Evolutionary conservation across 148 eudicot genomes (phyloP), one percentile per base, ranked within the genome.

Genomic region (Nepenthes mirabilis): DNA sequence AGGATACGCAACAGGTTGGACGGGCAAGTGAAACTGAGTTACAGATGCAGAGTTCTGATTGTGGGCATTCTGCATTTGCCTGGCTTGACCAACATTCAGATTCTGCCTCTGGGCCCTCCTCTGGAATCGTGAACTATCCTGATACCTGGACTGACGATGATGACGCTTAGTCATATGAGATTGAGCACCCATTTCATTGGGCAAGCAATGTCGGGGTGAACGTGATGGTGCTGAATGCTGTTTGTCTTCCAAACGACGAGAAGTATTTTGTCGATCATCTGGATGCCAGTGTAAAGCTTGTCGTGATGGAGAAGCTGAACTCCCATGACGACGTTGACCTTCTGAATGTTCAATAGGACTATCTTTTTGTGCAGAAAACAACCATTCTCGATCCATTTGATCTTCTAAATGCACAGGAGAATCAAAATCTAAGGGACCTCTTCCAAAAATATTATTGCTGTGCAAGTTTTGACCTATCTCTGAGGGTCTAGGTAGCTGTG

Each of bases 231-330:
- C 68, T 57, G 62, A 65, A 40, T 75, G 71, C 13, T 54, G 53
- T 13, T 45, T 36, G 36, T 72, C 74, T 11, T 63, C 70, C 50
- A 67, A 70, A 47, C 72, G 57, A 60, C 68, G 59, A 51, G 54
- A 72, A 57, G 68, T 54, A 63, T 61, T 57, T 34, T 55, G 65
- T 33, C 71, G 56, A 13, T 59, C 65, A 40, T 80, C 52, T 51
- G 49, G 63, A 61, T 65, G 12, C 59, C 68, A 35, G 14, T 56
- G 70, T 64, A 65, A 68, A 63, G 64, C 32, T 3, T 59, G 70
- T 57, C 69, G 70, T 23, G 62, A 68, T 3, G 80, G 72, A 56
- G 85, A 75, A 70, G 71, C 70, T 54, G 59, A 68, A 61, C 72
- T 58, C 37, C 58, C 51, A 9, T n/a, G 36, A 57, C 60, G 33